Evolutionary conservation across 768 basidiomycete species (phyloP).

Genomic region (Auriscalpium microsporum): DNA sequence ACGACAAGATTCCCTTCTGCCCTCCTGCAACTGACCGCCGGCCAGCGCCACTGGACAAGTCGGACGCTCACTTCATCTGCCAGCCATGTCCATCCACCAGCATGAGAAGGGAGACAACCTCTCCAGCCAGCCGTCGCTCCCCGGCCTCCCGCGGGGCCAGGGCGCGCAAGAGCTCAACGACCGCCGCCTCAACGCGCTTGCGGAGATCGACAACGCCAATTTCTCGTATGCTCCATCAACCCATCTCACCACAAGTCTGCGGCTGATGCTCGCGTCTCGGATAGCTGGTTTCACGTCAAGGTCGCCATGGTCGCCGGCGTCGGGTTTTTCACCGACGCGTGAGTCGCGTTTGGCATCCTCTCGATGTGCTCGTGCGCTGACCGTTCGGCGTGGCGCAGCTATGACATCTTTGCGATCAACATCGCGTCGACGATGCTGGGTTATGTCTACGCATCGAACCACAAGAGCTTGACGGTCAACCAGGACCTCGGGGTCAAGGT

Average conservation of each 20-base stretch:
- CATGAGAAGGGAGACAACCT: too few species aligned
- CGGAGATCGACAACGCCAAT: constrained; percentile 79
- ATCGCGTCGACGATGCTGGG: constrained; percentile 79
- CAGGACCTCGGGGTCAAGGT: constrained; percentile 40
- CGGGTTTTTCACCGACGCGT: constrained; percentile 89
- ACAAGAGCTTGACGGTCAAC: constrained; percentile 28
- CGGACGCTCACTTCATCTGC: background rate
- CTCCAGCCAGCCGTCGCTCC: constrained; percentile 1
- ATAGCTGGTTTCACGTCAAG: constrained; percentile 44
- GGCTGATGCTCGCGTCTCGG: background rate
- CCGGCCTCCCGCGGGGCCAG: background rate
- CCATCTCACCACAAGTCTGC: too few species aligned
- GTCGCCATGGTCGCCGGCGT: constrained; percentile 49
- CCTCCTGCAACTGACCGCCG: background rate
- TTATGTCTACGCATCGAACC: constrained; percentile 54
- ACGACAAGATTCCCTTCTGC: too few species aligned
- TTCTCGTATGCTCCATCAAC: constrained; percentile 52
- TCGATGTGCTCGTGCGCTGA: background rate
- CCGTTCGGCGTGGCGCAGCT: constrained; percentile 26
- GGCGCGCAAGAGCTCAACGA: constrained; percentile 40
- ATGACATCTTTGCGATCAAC: constrained; percentile 87
- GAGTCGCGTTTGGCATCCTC: constrained; percentile 14
- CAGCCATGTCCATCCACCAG: background rate
- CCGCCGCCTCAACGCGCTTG: constrained; percentile 69
- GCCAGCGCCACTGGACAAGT: background rate